Percentiles rank a stretch among this genome's conserved stretches.
These are phyloP conservation scores for Pleomassaria siparia DNA, from an alignment of 2,329 filamentous ascomycete species.

Conservation along the genomic window DNA sequence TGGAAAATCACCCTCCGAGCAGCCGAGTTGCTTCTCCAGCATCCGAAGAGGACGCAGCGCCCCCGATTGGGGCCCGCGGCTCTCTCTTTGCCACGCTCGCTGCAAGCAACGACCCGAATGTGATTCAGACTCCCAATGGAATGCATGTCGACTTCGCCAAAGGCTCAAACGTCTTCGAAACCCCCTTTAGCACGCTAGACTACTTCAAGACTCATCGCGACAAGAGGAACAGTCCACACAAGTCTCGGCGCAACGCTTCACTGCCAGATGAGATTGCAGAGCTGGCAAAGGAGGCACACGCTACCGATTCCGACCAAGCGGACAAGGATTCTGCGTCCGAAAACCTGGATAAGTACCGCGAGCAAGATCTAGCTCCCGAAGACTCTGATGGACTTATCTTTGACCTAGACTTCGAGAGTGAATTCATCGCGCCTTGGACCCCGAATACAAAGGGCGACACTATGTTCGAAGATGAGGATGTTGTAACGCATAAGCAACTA, in stretches of 20 bases:
- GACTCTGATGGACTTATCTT: conserved; percentile 23
- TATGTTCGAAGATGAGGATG: neutral
- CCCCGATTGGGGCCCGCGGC: too few relatives aligned
- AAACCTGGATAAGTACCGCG: conserved; percentile 16
- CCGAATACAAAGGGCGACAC: conserved; percentile 4
- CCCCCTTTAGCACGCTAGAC: conserved; percentile 19
- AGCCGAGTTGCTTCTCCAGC: neutral
- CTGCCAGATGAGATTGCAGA: conserved; percentile 23
- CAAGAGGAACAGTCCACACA: conserved; percentile 13
- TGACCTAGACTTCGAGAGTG: conserved; percentile 12
- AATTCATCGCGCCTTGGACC: conserved; percentile 16
- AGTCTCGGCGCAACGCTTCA: conserved; percentile 17
- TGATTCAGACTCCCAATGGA: conserved; percentile 1
- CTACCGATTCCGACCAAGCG: neutral
- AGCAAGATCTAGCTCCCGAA: conserved; percentile 24
- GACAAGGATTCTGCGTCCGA: conserved; percentile 5
- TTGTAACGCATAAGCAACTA: too few relatives aligned
- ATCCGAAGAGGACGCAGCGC: neutral
- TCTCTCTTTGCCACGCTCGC: too few relatives aligned
- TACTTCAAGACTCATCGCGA: conserved; percentile 20
- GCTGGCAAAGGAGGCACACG: conserved; percentile 12
- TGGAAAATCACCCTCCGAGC: neutral
- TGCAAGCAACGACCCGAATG: neutral
- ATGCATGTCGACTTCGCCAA: conserved; percentile 12
- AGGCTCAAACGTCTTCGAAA: conserved; percentile 8